These are phyloP conservation scores for Erysimum cheiri DNA, from an alignment of 441 rosid species.

Conservation along the genomic window DNA sequence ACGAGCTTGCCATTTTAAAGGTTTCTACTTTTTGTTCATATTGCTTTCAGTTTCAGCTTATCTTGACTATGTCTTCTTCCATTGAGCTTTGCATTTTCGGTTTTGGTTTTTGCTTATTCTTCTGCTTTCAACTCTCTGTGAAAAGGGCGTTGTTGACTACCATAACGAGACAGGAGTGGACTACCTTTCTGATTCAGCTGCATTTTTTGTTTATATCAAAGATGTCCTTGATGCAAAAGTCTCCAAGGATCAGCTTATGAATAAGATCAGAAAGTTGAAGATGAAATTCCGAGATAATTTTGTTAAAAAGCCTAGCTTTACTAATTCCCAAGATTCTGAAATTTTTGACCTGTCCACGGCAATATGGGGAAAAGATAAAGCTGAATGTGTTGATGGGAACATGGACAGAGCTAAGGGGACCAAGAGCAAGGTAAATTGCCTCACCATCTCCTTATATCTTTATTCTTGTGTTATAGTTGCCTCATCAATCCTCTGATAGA, in stretches of 20 bases:
- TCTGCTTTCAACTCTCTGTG: neutral
- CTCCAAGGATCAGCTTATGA: slow-evolving; percentile 24
- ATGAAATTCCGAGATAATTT: neutral
- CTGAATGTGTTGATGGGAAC: slow-evolving; percentile 5
- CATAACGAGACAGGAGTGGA: slow-evolving; percentile 6
- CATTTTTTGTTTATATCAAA: slow-evolving; percentile 12
- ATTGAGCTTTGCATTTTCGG: neutral
- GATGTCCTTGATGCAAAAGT: neutral
- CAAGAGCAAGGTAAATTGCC: slow-evolving; percentile 3
- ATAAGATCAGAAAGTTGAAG: slow-evolving; percentile 25
- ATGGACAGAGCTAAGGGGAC: neutral
- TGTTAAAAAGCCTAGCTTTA: neutral
- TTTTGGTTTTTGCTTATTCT: neutral
- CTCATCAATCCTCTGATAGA: neutral
- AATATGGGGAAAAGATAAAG: slow-evolving; percentile 20
- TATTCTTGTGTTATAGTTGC: neutral
- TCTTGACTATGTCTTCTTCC: neutral
- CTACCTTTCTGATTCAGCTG: slow-evolving; percentile 3
- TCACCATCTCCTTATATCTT: neutral
- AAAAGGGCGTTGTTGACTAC: slow-evolving; percentile 23
- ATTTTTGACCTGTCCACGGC: slow-evolving; percentile 12
- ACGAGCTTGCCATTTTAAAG: slow-evolving; percentile 23
- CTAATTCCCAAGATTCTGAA: slow-evolving; percentile 1
- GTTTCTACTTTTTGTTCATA: neutral
- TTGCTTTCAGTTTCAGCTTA: neutral